Base-by-base conservation (phyloP, 1,284 basidiomycete species). In the Boletus albobrunnescens region DNA sequence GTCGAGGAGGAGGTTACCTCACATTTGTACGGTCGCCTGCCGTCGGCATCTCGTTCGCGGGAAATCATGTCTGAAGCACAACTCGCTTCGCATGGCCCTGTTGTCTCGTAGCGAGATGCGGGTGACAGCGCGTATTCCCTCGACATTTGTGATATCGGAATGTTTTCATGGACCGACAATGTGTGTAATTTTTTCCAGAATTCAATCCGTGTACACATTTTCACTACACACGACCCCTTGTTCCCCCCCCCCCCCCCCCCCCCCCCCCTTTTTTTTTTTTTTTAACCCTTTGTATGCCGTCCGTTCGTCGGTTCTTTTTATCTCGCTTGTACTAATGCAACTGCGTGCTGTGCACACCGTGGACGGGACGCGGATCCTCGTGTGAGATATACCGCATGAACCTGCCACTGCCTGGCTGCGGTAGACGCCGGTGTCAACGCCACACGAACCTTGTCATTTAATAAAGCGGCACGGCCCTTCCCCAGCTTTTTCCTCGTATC, bases 361-460 rank as follows among this genome's bases (percentile, higher is more conserved):
- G 38, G 41, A 27, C 14, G 35, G 47, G 49, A 47, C 24, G 35
- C 14, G 40, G 36, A 52, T 53, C 37, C 49, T 49, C 50, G 27
- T 50, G 50, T 24, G 17, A 14, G 36, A 35, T 33, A 43, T n/a
- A n/a, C n/a, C n/a, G n/a, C n/a, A n/a, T 12, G 13, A n/a, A n/a
- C 14, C 14, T n/a, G 30, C n/a, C n/a, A 16, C 6, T 12, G 27
- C 12, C 27, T 27, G 27, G 27, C 16, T 32, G 30, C 30, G 30
- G 30, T 32, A 32, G 30, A 32, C n/a, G n/a, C 30, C n/a, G 10
- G 22, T 22, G 22, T 22, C 27, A 44, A 54, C 59, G 60, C 64
- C 64, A 58, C 64, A 49, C 28, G 49, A 58, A 60, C 59, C 52
- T 64, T 63, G 60, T 40, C 61, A 50, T 49, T 48, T 54, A 54